phyloP scores from a whole-genome alignment of 768 basidiomycete genomes.

The Suillus discolor region DNA sequence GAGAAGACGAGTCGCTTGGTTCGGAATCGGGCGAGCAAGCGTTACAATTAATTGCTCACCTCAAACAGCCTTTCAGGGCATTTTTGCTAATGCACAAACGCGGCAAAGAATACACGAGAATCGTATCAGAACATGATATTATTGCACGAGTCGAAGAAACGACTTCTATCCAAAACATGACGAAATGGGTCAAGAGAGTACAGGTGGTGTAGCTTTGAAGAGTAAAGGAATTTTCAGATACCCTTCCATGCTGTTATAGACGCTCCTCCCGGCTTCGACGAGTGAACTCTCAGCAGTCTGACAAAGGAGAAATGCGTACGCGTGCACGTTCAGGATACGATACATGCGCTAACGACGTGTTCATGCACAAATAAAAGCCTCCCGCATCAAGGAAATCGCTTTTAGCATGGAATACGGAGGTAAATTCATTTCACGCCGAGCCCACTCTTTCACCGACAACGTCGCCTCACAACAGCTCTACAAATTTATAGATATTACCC shows the following conservation, averaged over 20 bases:
- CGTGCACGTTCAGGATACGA: not conserved
- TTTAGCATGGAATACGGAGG: slow-evolving; percentile 50
- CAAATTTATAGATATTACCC: slow-evolving; percentile 37
- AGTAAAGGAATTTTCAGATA: no score
- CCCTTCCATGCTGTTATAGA: slow-evolving; percentile 31
- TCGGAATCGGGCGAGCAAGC: not conserved
- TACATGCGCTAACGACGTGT: not conserved
- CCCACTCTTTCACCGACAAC: not conserved
- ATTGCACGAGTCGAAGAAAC: not conserved
- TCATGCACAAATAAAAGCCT: slow-evolving; percentile 41
- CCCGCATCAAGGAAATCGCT: slow-evolving; percentile 47
- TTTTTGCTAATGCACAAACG: not conserved
- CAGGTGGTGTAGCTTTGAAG: not conserved
- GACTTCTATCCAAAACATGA: not conserved
- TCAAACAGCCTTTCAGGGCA: not conserved
- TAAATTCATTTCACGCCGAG: slow-evolving; percentile 10
- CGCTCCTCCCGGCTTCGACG: slow-evolving; percentile 38
- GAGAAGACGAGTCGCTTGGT: not conserved
- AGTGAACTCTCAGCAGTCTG: slow-evolving; percentile 45
- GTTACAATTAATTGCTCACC: no score
- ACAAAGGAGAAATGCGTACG: slow-evolving; percentile 41
- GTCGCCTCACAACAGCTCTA: slow-evolving; percentile 30
- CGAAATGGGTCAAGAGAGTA: not conserved
- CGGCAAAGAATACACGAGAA: not conserved
- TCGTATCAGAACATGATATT: not conserved